Conservation (phyloP, 2,329 filamentous ascomycete genomes). For the Neoscytalidium dimidiatum region DNA sequence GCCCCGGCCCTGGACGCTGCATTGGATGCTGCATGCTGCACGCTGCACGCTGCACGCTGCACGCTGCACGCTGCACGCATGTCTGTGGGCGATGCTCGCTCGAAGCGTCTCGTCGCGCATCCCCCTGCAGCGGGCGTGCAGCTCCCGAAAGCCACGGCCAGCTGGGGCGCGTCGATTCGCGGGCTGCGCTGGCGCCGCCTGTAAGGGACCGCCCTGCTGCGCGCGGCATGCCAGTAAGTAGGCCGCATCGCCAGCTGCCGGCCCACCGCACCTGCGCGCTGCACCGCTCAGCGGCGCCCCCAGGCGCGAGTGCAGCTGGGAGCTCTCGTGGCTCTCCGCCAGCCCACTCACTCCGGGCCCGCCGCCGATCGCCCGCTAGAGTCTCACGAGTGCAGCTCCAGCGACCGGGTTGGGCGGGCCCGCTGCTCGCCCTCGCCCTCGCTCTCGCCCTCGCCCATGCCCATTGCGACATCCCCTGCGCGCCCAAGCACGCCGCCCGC, state of each 20-base stretch:
- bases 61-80: too few relatives aligned
- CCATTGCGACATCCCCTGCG: not conserved
- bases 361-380: conserved; percentile 13
- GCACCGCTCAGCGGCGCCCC: too few relatives aligned
- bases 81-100: too few relatives aligned
- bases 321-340: too few relatives aligned
- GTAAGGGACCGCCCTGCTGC: conserved; percentile 1
- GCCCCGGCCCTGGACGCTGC: not conserved
- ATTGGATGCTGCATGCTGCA: too few relatives aligned
- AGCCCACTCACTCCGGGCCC: not conserved
- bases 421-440: not conserved
- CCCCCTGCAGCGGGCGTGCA: conserved; percentile 2
- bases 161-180: conserved; percentile 3
- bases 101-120: not conserved
- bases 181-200: not conserved
- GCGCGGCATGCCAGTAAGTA: too few relatives aligned
- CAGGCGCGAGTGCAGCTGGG: too few relatives aligned
- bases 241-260: too few relatives aligned
- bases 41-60: too few relatives aligned
- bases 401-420: conserved; percentile 8
- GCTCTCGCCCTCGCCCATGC: too few relatives aligned
- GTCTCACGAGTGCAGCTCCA: conserved; percentile 8
- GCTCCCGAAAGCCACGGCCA: not conserved
- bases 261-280: too few relatives aligned
- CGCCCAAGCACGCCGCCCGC: too few relatives aligned